phyloP scores from a whole-genome alignment of 768 basidiomycete species.

The Amanita jacksonii region DNA sequence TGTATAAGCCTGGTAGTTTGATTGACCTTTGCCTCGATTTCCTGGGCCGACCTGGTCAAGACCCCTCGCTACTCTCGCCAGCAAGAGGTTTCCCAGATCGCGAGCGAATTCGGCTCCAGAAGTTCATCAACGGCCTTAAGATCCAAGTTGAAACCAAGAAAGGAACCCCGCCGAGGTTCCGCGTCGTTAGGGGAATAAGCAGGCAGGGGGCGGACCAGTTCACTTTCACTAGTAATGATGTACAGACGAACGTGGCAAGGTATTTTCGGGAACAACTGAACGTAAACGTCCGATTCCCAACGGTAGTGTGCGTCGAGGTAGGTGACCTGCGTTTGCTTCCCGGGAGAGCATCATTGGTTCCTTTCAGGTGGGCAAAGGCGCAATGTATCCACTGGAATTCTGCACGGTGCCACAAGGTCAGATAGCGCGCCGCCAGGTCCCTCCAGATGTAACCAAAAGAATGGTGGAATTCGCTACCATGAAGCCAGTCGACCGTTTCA shows the following conservation, averaged over 20 bases:
- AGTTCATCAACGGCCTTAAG: slow-evolving; percentile 26
- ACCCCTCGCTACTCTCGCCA: slow-evolving; percentile 19
- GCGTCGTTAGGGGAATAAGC: slow-evolving; percentile 49
- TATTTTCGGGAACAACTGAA: slow-evolving; percentile 16
- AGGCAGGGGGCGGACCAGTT: slow-evolving; percentile 35
- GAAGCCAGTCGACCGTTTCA: slow-evolving; percentile 47
- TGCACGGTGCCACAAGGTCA: slow-evolving; percentile 58
- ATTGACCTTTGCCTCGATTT: slow-evolving; percentile 50
- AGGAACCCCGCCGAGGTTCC: slow-evolving; percentile 15
- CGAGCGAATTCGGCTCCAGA: slow-evolving; percentile 31
- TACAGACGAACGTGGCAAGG: slow-evolving; percentile 12
- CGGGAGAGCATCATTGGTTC: not conserved
- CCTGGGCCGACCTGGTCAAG: slow-evolving; percentile 22
- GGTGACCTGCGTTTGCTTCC: not conserved
- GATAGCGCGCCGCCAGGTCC: slow-evolving; percentile 63
- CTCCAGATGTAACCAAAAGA: slow-evolving; percentile 51
- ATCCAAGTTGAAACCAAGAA: slow-evolving; percentile 19
- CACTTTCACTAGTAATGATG: slow-evolving; percentile 44
- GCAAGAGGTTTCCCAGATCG: slow-evolving; percentile 35
- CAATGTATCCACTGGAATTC: slow-evolving; percentile 57
- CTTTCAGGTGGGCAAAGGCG: slow-evolving; percentile 47
- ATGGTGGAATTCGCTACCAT: slow-evolving; percentile 63
- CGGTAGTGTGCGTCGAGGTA: slow-evolving; percentile 47
- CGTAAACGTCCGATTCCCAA: slow-evolving; percentile 32
- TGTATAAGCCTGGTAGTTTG: slow-evolving; percentile 60